Conservation (phyloP, 257 asterid genomes). For the Buddleja alternifolia region DNA sequence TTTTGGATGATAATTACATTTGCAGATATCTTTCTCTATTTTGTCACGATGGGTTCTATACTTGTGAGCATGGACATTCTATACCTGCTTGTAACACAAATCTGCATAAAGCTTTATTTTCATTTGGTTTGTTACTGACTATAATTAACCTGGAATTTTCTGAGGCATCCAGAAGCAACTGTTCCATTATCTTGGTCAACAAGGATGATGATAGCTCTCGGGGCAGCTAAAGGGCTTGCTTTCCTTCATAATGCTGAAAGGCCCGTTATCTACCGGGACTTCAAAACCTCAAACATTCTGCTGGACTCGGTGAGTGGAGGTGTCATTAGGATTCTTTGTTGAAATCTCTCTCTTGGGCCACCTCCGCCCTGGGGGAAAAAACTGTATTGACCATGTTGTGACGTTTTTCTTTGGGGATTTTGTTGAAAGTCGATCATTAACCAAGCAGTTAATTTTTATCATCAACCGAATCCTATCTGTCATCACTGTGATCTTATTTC, state of each 20-base stretch:
- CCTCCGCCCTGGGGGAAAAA: neutral
- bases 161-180: conserved; percentile 85
- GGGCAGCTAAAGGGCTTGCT: conserved; percentile 99
- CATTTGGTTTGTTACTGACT: conserved; percentile 40
- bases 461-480: neutral
- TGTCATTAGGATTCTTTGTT: conserved; percentile 18
- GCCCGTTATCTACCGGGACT: conserved; percentile 98
- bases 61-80: conserved; percentile 14
- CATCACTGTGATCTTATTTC: neutral
- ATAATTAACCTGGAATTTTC: conserved; percentile 55
- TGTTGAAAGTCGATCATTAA: conserved; percentile 18
- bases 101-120: conserved; percentile 6
- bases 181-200: conserved; percentile 90
- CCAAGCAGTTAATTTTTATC: conserved; percentile 1
- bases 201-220: conserved; percentile 98
- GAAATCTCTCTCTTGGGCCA: neutral
- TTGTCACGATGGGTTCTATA: conserved; percentile 1
- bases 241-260: conserved; percentile 97
- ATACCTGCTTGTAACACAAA: conserved; percentile 17
- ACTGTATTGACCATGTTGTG: neutral
- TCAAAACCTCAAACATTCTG: conserved; percentile 94
- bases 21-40: conserved; percentile 8
- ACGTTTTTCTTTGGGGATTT: conserved; percentile 12
- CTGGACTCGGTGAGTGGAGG: conserved; percentile 79
- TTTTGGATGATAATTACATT: neutral